A percentile compares a stretch with the other conserved stretches of the same genome.
phyloP scores from a whole-genome alignment of 2,329 filamentous ascomycete genomes.

The Scytalidium lignicola region DNA sequence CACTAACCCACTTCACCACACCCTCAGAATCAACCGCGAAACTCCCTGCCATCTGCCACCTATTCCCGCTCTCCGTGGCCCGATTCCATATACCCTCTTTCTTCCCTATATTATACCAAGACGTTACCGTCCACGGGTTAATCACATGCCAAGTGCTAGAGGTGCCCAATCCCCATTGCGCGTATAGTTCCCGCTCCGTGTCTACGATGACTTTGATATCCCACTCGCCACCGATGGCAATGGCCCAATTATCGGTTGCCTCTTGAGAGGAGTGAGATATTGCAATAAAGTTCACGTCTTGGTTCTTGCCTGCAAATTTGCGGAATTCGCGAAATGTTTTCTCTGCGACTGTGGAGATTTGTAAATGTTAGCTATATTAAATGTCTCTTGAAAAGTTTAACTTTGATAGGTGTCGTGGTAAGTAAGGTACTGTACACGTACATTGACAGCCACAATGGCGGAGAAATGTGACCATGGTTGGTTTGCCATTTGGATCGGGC shows the following conservation, averaged over 20 bases:
- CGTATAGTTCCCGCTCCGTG: slow-evolving; percentile 53
- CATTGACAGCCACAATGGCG: slow-evolving; percentile 72
- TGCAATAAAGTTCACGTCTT: slow-evolving; percentile 51
- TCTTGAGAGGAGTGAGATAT: slow-evolving; percentile 56
- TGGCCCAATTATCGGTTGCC: slow-evolving; percentile 41
- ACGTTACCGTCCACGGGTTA: slow-evolving; percentile 51
- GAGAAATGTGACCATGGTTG: slow-evolving; percentile 61
- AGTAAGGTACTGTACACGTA: slow-evolving; percentile 33
- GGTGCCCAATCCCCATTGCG: slow-evolving; percentile 59
- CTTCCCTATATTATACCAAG: slow-evolving; percentile 51
- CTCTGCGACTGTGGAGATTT: slow-evolving; percentile 55
- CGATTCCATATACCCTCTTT: slow-evolving; percentile 63
- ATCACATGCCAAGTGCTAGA: slow-evolving; percentile 58
- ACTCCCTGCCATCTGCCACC: slow-evolving; percentile 65
- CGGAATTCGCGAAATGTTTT: slow-evolving; percentile 56
- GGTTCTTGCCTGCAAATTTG: slow-evolving; percentile 43
- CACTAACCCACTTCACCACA: slow-evolving; percentile 45
- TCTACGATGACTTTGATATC: slow-evolving; percentile 57
- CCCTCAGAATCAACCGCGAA: slow-evolving; percentile 55
- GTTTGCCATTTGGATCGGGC: slow-evolving; percentile 44
- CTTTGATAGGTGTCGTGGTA: background rate
- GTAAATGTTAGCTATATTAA: too few species aligned
- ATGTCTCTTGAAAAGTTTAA: too few species aligned
- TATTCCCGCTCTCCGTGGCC: slow-evolving; percentile 57
- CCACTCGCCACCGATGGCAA: slow-evolving; percentile 21